Conservation (phyloP, 2,329 filamentous ascomycete genomes). For the Chaetomium globosum region DNA sequence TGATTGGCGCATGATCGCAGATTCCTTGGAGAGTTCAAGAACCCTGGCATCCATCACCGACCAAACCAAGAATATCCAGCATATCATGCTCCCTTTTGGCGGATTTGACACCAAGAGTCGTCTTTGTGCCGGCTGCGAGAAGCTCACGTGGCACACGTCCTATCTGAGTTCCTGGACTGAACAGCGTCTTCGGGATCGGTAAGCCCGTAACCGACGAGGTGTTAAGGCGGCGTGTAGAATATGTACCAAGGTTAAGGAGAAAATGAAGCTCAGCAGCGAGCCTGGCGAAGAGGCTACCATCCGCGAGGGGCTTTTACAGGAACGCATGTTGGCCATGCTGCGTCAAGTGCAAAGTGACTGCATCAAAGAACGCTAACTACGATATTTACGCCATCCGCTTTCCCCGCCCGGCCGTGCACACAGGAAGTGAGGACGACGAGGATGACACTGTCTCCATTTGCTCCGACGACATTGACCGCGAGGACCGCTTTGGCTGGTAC, state of each 20-base stretch:
- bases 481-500: slow-evolving; percentile 4
- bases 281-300: background rate
- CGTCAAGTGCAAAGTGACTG: background rate
- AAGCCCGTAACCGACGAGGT: background rate
- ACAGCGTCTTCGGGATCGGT: background rate
- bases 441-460: slow-evolving; percentile 4
- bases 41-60: background rate
- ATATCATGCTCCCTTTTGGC: background rate
- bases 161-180: background rate
- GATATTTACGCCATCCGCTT: too few species aligned
- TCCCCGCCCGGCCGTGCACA: background rate
- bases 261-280: background rate
- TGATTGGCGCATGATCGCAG: too few species aligned
- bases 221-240: background rate
- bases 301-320: background rate
- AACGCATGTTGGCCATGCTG: background rate
- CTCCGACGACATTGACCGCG: background rate
- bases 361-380: background rate
- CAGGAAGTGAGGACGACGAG: background rate
- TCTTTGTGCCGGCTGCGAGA: background rate
- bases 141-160: background rate
- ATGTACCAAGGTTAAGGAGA: background rate
- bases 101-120: background rate
- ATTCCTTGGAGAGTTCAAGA: too few species aligned
- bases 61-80: background rate